Base-by-base conservation (phyloP, 768 basidiomycete species). In the Boletus subparvulus region DNA sequence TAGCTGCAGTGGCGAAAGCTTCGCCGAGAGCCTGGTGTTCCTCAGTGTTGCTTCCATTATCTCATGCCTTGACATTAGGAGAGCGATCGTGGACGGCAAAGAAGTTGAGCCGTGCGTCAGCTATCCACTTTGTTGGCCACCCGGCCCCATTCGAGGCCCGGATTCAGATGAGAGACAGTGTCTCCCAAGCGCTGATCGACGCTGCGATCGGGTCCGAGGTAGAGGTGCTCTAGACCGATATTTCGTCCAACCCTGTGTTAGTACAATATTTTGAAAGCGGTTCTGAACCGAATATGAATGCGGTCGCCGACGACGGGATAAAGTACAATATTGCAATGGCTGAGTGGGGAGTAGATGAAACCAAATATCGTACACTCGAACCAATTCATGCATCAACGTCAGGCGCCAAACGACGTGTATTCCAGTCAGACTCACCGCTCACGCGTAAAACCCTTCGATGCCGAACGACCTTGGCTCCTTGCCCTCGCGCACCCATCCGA, bases 401-500 rank as follows among this genome's bases (percentile, higher is more conserved):
- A 6, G 35, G 35, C 35, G 5, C 14, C 35, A 14, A 16, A 36
- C 35, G 14, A 36, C 14, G 6, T 5, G 14, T 14, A 36, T 36
- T 14, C 6, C 2, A 13, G 32, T 33, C 21, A 21, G 21, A n/a
- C 2, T 14, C 42, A 32, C 17, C 1, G 21, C 50, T 62, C 46
- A 51, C 12, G 17, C 9, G 40, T 43, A 68, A 44, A 75, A 70
- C 4, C 67, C 73, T 3, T 67, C 63, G 1, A 63, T 45, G 48
- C 68, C 60, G 63, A 74, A 78, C 2, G 40, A 60, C 6, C 54
- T 58, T n/a, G 44, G 40, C 8, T 65, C 53, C 54, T 72, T 30
- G 0, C 74, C 76, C 54, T 78, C 75, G 12, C 74, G 61, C 61
- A 69, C 73, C 75, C 75, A 77, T 11, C 77, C 77, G 24, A 73